Evolutionary conservation across 148 eudicot species (phyloP).

Genomic region (Linanthus parryae): DNA sequence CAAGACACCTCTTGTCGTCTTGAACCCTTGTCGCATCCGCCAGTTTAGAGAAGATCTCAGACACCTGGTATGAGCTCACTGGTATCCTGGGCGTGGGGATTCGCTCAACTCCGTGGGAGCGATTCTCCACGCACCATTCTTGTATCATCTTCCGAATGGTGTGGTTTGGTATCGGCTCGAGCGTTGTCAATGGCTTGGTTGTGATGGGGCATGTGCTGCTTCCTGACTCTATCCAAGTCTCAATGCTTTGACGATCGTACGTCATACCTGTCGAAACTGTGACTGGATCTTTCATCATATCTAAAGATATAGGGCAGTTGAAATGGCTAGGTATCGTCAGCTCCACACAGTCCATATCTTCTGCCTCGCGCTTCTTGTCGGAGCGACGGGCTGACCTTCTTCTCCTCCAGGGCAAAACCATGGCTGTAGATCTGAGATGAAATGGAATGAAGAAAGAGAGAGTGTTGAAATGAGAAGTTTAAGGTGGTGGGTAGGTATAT

Average conservation of each 20-base stretch:
- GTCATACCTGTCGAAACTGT: slow-evolving; percentile 46
- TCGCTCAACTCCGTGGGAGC: slow-evolving; percentile 25
- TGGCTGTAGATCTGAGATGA: too few species aligned
- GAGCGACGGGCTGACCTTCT: slow-evolving; percentile 16
- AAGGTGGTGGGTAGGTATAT: too few species aligned
- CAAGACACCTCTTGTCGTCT: slow-evolving; percentile 10
- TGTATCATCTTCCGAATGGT: slow-evolving; percentile 34
- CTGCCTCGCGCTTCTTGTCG: background rate
- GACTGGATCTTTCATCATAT: slow-evolving; percentile 44
- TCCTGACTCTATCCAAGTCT: slow-evolving; percentile 36
- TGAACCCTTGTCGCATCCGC: too few species aligned
- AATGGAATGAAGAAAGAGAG: too few species aligned
- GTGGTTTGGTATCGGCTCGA: slow-evolving; percentile 34
- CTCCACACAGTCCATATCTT: slow-evolving; percentile 9
- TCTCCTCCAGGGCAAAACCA: slow-evolving; percentile 31
- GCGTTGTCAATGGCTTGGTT: slow-evolving; percentile 9
- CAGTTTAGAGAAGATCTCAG: slow-evolving; percentile 26
- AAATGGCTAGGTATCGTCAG: slow-evolving; percentile 26
- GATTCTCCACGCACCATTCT: slow-evolving; percentile 37
- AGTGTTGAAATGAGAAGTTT: too few species aligned
- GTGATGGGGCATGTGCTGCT: slow-evolving; percentile 36
- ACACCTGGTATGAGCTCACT: slow-evolving; percentile 30
- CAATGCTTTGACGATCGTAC: slow-evolving; percentile 33
- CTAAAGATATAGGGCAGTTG: slow-evolving; percentile 38
- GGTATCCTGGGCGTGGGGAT: slow-evolving; percentile 43